phyloP scores from a whole-genome alignment of 441 rosid species.

The Lepidium campestre region DNA sequence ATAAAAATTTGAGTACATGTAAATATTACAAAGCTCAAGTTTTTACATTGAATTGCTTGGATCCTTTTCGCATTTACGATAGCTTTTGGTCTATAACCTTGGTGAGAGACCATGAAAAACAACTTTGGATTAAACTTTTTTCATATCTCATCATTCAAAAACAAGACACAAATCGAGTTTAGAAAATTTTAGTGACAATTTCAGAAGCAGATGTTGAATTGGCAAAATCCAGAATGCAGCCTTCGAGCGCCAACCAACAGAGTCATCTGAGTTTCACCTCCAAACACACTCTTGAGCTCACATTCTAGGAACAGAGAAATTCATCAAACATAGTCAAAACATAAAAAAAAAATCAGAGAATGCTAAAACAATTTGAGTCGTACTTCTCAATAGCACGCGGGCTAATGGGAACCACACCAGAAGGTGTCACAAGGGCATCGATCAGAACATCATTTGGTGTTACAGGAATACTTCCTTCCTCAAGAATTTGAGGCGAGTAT shows the following conservation, averaged over 20 bases:
- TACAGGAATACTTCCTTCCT: conserved; percentile 56
- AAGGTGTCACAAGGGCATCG: conserved; percentile 71
- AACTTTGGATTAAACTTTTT: not conserved
- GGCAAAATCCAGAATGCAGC: not conserved
- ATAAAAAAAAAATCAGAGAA: not conserved
- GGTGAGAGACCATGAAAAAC: not conserved
- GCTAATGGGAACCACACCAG: conserved; percentile 57
- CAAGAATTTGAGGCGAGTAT: conserved; percentile 68
- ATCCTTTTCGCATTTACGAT: not conserved
- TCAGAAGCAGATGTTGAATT: not conserved
- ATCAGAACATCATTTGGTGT: conserved; percentile 53
- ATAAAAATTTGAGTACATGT: conserved; percentile 11
- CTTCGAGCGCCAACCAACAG: not conserved
- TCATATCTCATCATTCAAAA: conserved; percentile 7
- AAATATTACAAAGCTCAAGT: not conserved
- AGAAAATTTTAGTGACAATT: not conserved
- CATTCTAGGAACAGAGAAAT: conserved; percentile 20
- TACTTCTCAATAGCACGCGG: conserved; percentile 35
- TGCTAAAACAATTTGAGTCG: not conserved
- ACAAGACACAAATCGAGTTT: not conserved
- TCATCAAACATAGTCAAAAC: not conserved
- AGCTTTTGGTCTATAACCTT: not conserved
- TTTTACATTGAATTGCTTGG: too few relatives aligned
- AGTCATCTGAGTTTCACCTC: not conserved
- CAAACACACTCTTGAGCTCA: conserved; percentile 18